A percentile compares a stretch with the other conserved stretches of the same genome.
phyloP scores from a whole-genome alignment of 441 rosid species.

The Populus trichocarpa region DNA sequence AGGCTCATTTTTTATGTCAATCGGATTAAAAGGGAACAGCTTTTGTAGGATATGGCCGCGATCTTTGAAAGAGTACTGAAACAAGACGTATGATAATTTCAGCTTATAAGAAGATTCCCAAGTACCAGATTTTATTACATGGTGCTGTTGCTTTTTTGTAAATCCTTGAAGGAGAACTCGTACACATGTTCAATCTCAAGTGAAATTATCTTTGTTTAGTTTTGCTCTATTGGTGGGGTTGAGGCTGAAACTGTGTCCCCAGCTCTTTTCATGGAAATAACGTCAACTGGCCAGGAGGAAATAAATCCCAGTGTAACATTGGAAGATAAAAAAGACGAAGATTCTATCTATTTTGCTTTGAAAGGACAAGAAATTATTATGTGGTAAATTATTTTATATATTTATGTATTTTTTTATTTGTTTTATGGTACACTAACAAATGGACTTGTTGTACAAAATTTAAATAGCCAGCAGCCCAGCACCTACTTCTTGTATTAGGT shows the following conservation, averaged over 20 bases:
- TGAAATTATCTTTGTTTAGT: background rate
- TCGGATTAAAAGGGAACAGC: no score
- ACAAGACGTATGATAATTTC: no score
- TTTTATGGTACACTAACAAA: background rate
- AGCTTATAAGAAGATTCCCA: no score
- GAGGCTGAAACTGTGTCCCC: background rate
- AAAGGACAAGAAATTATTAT: background rate
- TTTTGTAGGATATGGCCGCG: no score
- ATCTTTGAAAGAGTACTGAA: no score
- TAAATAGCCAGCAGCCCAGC: slow-evolving; percentile 7
- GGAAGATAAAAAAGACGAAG: background rate
- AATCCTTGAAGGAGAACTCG: background rate
- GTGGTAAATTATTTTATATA: background rate
- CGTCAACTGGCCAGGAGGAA: background rate
- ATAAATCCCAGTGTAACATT: background rate
- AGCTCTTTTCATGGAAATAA: background rate
- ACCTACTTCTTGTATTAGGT: slow-evolving; percentile 15
- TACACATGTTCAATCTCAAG: background rate
- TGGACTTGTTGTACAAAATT: background rate
- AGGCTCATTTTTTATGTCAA: no score
- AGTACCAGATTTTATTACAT: background rate
- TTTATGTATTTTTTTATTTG: background rate
- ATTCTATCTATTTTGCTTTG: background rate
- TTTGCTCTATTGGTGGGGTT: background rate
- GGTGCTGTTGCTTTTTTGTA: background rate